These are phyloP conservation scores for Cercophora scortea DNA, from an alignment of 495 filamentous ascomycete species.

Conservation along the genomic window DNA sequence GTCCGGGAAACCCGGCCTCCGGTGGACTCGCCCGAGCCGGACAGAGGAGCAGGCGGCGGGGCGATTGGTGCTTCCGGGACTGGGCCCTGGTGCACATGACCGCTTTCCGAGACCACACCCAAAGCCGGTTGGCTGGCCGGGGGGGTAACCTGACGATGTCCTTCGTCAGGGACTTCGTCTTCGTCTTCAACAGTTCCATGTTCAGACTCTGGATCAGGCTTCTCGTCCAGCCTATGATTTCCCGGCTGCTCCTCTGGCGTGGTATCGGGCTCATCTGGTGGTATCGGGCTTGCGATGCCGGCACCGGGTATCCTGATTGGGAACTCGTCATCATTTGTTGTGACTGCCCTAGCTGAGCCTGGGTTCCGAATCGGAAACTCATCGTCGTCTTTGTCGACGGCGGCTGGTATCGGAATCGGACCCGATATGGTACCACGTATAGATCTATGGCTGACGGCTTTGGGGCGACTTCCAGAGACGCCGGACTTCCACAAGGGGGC, in stretches of 20 bases:
- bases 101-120: conserved; percentile 2
- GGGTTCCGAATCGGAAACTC: conserved; percentile 41
- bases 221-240: background rate
- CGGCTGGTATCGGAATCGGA: conserved; percentile 37
- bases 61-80: conserved; percentile 13
- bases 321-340: conserved; percentile 32
- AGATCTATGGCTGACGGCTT: conserved; percentile 27
- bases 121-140: background rate
- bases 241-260: conserved; percentile 13
- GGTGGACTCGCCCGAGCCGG: conserved; percentile 3
- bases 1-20: conserved; percentile 13
- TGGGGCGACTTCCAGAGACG: conserved; percentile 30
- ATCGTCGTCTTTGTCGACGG: conserved; percentile 25
- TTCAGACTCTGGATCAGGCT: background rate
- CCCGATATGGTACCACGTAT: conserved; percentile 46
- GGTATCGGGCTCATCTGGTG: conserved; percentile 12
- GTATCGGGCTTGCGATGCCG: conserved; percentile 24
- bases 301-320: conserved; percentile 31
- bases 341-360: conserved; percentile 21
- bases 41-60: conserved; percentile 15
- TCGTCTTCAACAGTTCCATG: background rate
- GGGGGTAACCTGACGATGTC: background rate
- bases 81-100: conserved; percentile 6
- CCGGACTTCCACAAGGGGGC: conserved; percentile 30
- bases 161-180: background rate